Evolutionary conservation across 176 grass and related monocot species (phyloP).

Genomic region (Raddia distichophylla): DNA sequence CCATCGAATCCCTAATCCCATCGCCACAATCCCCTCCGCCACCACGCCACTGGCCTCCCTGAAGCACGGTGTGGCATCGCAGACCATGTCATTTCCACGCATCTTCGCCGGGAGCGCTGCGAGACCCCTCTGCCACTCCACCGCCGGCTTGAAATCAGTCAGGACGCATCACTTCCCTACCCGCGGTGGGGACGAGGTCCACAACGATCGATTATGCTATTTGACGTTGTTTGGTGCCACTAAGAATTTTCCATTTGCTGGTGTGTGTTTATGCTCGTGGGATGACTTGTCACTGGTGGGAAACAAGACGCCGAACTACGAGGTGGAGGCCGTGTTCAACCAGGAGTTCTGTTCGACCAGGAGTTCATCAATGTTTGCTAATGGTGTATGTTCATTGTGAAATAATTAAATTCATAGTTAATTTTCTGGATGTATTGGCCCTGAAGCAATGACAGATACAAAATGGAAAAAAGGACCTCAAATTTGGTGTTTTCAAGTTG

Average conservation of each 20-base stretch:
- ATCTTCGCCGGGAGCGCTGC: constrained; percentile 9
- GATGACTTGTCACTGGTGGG: constrained; percentile 63
- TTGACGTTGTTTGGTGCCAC: neutral
- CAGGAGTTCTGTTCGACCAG: constrained; percentile 90
- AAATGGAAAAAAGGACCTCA: too few relatives aligned
- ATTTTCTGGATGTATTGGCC: neutral
- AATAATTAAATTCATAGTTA: neutral
- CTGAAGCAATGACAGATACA: neutral
- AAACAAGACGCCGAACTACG: constrained; percentile 73
- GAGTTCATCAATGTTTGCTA: constrained; percentile 62
- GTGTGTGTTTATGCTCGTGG: constrained; percentile 32
- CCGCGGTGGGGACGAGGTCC: constrained; percentile 43
- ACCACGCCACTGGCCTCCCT: constrained; percentile 24
- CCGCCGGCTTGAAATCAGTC: constrained; percentile 20
- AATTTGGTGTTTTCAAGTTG: constrained; percentile 4
- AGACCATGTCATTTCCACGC: constrained; percentile 22
- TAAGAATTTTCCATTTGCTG: neutral
- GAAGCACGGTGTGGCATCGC: constrained; percentile 28
- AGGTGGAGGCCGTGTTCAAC: constrained; percentile 77
- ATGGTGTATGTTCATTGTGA: neutral
- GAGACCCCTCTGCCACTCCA: constrained; percentile 4
- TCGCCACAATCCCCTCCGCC: constrained; percentile 25
- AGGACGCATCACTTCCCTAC: constrained; percentile 43
- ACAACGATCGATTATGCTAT: neutral
- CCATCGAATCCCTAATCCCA: neutral